Percentiles rank a stretch among this genome's conserved stretches.
Conservation (phyloP, 2,329 filamentous ascomycete species). For the Nannizziopsis barbatae region DNA sequence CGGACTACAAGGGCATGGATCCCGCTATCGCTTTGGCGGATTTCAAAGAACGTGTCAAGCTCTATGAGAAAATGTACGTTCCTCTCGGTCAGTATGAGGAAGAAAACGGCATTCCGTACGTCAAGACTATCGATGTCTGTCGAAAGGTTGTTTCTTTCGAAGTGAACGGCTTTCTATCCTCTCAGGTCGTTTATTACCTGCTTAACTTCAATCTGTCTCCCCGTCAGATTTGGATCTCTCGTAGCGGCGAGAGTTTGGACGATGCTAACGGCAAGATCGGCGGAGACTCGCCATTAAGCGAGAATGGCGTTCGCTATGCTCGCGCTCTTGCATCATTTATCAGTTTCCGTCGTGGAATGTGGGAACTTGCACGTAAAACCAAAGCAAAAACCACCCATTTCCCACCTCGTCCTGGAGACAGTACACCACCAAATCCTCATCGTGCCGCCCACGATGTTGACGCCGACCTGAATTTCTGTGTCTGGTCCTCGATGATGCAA, state of each 20-base stretch:
- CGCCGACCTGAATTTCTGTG: conserved; percentile 76
- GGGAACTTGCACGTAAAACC: conserved; percentile 71
- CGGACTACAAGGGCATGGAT: conserved; percentile 92
- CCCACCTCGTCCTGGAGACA: conserved; percentile 81
- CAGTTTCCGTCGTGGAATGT: conserved; percentile 64
- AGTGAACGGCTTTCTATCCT: conserved; percentile 81
- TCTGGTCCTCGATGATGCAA: conserved; percentile 96
- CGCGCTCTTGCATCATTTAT: conserved; percentile 73
- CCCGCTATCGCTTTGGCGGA: conserved; percentile 72
- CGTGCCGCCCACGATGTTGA: conserved; percentile 43
- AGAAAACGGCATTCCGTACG: conserved; percentile 80
- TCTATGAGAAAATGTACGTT: conserved; percentile 90
- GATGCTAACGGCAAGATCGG: conserved; percentile 82
- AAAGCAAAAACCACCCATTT: conserved; percentile 68
- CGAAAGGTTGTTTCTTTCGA: conserved; percentile 86
- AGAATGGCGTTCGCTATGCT: conserved; percentile 69
- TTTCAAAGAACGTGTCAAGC: conserved; percentile 82
- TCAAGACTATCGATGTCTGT: conserved; percentile 95
- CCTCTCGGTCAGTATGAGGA: conserved; percentile 87
- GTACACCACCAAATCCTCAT: conserved; percentile 89
- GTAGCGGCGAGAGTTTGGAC: conserved; percentile 83
- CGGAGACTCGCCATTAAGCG: conserved; percentile 74
- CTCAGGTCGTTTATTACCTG: conserved; percentile 85
- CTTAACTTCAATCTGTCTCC: conserved; percentile 95
- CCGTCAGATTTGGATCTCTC: conserved; percentile 94